These are phyloP conservation scores for Flammula alnicola DNA, from an alignment of 1,284 basidiomycete species.

Conservation along the genomic window DNA sequence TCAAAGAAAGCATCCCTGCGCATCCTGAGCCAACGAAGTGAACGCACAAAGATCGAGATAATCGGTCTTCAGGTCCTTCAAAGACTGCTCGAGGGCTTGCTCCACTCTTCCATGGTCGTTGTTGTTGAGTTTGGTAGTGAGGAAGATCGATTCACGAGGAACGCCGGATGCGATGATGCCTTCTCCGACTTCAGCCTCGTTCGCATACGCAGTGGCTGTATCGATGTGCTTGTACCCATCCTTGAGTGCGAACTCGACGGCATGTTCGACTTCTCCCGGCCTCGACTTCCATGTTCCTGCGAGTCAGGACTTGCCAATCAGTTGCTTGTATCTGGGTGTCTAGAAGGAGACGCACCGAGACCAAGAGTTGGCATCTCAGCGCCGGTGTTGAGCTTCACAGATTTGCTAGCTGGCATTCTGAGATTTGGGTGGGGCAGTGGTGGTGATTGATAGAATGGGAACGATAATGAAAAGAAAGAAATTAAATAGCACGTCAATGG, in stretches of 20 bases:
- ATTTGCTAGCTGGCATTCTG: slow-evolving; percentile 51
- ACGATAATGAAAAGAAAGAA: not conserved
- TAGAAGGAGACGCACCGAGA: slow-evolving; percentile 52
- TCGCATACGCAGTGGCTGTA: slow-evolving; percentile 57
- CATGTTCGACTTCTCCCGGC: slow-evolving; percentile 65
- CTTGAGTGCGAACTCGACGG: slow-evolving; percentile 75
- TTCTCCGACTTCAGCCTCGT: slow-evolving; percentile 75
- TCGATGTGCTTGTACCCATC: slow-evolving; percentile 80
- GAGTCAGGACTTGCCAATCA: slow-evolving; percentile 7
- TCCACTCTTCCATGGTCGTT: slow-evolving; percentile 65
- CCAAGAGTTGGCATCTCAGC: slow-evolving; percentile 77
- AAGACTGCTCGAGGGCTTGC: slow-evolving; percentile 69
- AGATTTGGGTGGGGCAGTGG: no score
- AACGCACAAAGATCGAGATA: slow-evolving; percentile 78
- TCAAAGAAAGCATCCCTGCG: not conserved
- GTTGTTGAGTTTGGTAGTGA: slow-evolving; percentile 82
- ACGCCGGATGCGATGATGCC: slow-evolving; percentile 78
- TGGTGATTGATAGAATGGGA: slow-evolving; percentile 23
- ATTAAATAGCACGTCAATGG: no score
- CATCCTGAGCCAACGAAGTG: not conserved
- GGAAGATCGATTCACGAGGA: slow-evolving; percentile 69
- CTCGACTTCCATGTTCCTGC: slow-evolving; percentile 80
- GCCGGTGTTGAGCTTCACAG: slow-evolving; percentile 74
- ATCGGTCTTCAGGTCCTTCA: slow-evolving; percentile 69
- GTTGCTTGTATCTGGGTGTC: not conserved